Evolutionary conservation across 805 yeast genomes (phyloP), one percentile per base, ranked within the genome.

Genomic region (Ogataea glucozyma): DNA sequence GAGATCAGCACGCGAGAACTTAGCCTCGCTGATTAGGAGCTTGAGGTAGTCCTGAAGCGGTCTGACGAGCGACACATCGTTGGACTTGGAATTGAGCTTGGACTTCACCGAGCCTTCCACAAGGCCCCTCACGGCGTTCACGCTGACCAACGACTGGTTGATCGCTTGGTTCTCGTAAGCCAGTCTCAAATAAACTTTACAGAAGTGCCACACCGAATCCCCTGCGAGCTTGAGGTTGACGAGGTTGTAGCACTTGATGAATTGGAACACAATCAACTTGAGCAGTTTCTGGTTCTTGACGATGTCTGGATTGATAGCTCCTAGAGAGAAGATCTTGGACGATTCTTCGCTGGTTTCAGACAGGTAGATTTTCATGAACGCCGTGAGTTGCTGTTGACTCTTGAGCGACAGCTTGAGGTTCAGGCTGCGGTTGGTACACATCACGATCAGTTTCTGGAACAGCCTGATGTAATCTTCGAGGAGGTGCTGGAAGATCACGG

Each of bases 401-500:
- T 75, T 72, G 7, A 72, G 69, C n/a, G 73, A 66, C 8, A 85
- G 60, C 31, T 65, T 67, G 11, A 55, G 44, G 6, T 65, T 62
- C 11, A 60, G 49, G 2, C 56, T 51, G n/a, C n/a, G n/a, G 12
- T 47, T 40, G 4, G 53, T 46, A 5, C n/a, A n/a, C n/a, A 64
- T 35, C 9, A 52, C 46, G 24, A 76, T 60, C 30, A 85, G 59
- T 44, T 67, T 75, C 43, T 74, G 68, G 51, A 80, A 73, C 16
- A 79, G 66, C 13, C 57, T 60, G 41, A 84, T 77, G 60, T 83
- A 85, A 3, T 77, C 76, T 51, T 83, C 87, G 13, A 85, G 62
- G 16, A 83, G 63, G 58, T 84, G 88, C 4, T 76, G 83, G 89
- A 91, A 85, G 7, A 85, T 85, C 17, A 85, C 89, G 0, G 95